Evolutionary conservation across 768 basidiomycete genomes (phyloP).

Genomic region (Lactarius sp.): DNA sequence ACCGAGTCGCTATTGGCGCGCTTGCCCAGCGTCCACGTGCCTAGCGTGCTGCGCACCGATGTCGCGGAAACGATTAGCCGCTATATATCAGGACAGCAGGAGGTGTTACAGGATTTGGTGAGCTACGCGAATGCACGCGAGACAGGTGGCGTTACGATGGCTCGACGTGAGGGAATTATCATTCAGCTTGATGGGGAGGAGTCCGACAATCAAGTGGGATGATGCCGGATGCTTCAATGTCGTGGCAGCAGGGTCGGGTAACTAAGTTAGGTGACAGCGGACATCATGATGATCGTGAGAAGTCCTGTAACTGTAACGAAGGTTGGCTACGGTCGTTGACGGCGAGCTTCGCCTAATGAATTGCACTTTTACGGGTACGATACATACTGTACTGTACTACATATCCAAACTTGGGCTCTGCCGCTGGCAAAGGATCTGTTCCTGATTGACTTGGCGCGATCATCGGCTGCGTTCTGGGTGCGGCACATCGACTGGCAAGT

Average conservation of each 20-base stretch:
- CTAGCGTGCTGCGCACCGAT: constrained; percentile 43
- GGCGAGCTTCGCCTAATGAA: too few relatives aligned
- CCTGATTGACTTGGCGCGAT: too few relatives aligned
- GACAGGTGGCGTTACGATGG: constrained; percentile 41
- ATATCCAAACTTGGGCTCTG: too few relatives aligned
- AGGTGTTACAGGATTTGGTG: constrained; percentile 40
- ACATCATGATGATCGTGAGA: not conserved
- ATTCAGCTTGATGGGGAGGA: constrained; percentile 43
- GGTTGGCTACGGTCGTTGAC: not conserved
- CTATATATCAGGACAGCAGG: constrained; percentile 47
- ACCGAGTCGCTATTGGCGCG: constrained; percentile 44
- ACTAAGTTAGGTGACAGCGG: too few relatives aligned
- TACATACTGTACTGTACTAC: too few relatives aligned
- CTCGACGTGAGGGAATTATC: constrained; percentile 49
- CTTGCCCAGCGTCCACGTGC: constrained; percentile 37
- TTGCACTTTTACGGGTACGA: too few relatives aligned
- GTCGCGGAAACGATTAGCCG: constrained; percentile 61
- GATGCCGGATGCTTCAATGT: not conserved
- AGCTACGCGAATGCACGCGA: constrained; percentile 46
- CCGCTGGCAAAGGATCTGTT: too few relatives aligned
- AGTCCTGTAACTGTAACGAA: not conserved
- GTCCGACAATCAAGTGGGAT: constrained; percentile 2
- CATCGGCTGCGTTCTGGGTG: too few relatives aligned
- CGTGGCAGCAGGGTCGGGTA: too few relatives aligned
- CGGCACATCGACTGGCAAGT: too few relatives aligned